Evolutionary conservation across 2,329 filamentous ascomycete species (phyloP).

Genomic region (Colletotrichum orchidophilum): DNA sequence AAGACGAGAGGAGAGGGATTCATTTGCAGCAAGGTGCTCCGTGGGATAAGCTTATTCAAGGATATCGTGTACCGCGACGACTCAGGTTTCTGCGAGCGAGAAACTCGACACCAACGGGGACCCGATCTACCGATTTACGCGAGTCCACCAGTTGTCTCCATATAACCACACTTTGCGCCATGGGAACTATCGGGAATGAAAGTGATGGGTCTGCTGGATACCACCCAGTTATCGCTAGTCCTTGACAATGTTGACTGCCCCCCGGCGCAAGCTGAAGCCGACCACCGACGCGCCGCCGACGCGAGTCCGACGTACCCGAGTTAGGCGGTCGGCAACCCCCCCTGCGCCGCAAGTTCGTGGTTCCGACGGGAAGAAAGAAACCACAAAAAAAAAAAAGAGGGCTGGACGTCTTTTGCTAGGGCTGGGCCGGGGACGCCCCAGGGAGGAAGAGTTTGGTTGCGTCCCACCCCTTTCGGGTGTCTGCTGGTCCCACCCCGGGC

Average conservation of each 20-base stretch:
- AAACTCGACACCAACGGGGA: neutral
- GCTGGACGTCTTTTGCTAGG: neutral
- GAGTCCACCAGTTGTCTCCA: neutral
- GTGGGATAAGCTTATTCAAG: neutral
- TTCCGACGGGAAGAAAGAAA: neutral
- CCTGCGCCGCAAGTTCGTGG: neutral
- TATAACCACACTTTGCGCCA: neutral
- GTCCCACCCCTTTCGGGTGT: neutral
- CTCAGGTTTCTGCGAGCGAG: neutral
- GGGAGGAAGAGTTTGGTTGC: neutral
- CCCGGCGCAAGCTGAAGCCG: neutral
- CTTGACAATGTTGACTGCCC: neutral
- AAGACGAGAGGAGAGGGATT: neutral
- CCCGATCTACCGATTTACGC: neutral
- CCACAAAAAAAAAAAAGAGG: neutral
- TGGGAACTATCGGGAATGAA: neutral
- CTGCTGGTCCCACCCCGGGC: neutral
- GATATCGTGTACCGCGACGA: neutral
- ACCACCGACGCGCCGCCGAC: constrained; percentile 14
- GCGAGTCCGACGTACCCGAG: constrained; percentile 20
- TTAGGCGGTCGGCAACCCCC: neutral
- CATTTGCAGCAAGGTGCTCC: neutral
- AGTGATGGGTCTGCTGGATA: neutral
- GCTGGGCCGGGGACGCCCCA: neutral
- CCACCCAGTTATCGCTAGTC: neutral